Conservation (phyloP, 1,284 basidiomycete genomes). For the Ustilago shanxiensis region DNA sequence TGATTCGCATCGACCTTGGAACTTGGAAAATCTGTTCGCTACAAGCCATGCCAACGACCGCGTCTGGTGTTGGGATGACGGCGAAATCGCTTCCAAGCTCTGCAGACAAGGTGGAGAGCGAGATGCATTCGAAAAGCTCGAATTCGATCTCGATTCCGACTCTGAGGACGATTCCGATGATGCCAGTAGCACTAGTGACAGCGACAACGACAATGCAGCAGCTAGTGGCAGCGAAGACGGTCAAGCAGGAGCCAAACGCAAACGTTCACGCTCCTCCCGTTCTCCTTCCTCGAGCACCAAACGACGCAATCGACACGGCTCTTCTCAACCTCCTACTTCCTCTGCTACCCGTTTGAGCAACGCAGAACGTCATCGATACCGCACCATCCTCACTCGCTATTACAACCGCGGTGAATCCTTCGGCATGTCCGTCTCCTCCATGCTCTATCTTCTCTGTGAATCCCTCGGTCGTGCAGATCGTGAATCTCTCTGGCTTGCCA, state of each 20-base stretch:
- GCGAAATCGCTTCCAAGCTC: constrained; percentile 56
- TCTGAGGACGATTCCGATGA: constrained; percentile 76
- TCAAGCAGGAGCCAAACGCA: constrained; percentile 67
- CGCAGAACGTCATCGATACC: constrained; percentile 52
- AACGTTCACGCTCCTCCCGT: constrained; percentile 14
- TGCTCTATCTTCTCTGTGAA: constrained; percentile 90
- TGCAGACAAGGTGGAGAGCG: constrained; percentile 38
- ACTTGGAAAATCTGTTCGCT: constrained; percentile 88
- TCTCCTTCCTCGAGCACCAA: constrained; percentile 16
- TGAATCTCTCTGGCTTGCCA: constrained; percentile 92
- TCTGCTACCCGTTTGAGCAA: constrained; percentile 28
- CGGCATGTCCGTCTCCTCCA: constrained; percentile 89
- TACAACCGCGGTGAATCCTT: constrained; percentile 87
- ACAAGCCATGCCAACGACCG: constrained; percentile 71
- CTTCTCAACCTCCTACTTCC: not conserved
- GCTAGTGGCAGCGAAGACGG: constrained; percentile 25
- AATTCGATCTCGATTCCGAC: constrained; percentile 64
- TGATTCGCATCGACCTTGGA: constrained; percentile 91
- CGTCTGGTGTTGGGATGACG: constrained; percentile 68
- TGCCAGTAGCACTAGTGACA: constrained; percentile 14
- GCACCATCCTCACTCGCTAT: constrained; percentile 73
- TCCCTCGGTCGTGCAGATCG: constrained; percentile 90
- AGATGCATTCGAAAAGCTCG: constrained; percentile 62
- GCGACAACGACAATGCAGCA: constrained; percentile 57
- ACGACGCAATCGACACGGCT: not conserved